phyloP scores from a whole-genome alignment of 257 asterid genomes.

The Paulownia fortunei region DNA sequence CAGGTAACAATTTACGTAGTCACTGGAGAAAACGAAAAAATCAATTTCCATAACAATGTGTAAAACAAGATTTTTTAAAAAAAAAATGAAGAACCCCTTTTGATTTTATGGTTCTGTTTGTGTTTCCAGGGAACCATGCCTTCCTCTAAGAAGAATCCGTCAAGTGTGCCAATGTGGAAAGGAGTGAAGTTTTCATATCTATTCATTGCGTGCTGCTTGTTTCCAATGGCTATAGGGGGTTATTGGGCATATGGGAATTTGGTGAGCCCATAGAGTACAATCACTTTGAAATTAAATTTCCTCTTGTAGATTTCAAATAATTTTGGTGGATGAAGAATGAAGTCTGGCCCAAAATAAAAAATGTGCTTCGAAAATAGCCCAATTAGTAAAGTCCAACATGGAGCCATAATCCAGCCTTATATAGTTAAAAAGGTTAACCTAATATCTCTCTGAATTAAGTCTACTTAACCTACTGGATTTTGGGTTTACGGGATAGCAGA shows the following conservation, averaged over 20 bases:
- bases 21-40: no score
- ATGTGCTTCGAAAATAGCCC: no score
- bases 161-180: constrained; percentile 87
- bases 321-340: not conserved
- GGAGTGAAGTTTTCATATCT: constrained; percentile 72
- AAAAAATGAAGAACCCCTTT: no score
- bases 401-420: no score
- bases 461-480: no score
- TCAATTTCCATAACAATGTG: not conserved
- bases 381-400: no score
- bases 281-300: not conserved
- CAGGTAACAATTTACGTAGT: constrained; percentile 54
- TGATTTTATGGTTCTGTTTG: not conserved
- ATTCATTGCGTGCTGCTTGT: constrained; percentile 74
- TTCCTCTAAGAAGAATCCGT: constrained; percentile 65
- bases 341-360: not conserved
- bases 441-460: no score
- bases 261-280: constrained; percentile 39
- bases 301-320: not conserved
- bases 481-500: not conserved
- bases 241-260: constrained; percentile 87
- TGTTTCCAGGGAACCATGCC: constrained; percentile 87
- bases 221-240: constrained; percentile 86
- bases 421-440: no score
- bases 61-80: no score